Base-by-base conservation (phyloP, 495 filamentous ascomycete species). In the Oidiodendron maius region DNA sequence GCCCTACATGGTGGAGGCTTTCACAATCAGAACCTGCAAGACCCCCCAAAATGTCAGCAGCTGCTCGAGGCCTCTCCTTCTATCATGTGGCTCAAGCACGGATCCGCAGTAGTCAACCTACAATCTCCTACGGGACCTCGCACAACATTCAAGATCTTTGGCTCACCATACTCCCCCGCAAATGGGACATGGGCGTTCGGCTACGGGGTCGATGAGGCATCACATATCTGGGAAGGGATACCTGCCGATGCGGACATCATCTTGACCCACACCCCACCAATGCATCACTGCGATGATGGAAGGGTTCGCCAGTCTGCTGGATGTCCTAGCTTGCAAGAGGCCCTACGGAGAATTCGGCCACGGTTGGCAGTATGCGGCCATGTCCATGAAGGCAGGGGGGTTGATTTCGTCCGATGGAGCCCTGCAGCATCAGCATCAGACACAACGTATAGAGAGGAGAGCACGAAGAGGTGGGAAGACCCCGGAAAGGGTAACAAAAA, bases 341-440 rank as follows among this genome's bases (percentile, higher is more conserved):
- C 86, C 40, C 57, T 89, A 24, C 88, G 85, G 79, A 73, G 81
- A 15, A 77, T 94, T 3, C 78, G 84, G n/a, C 93, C 91, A 11
- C 67, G 68, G 15, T 66, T 96, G 5, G 90, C 95, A 61, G 77
- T 96, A 36, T 96, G 89, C 59, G 93, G 91, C 1, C 93, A 97
- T 64, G 72, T 96, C 34, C 93, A 97, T 61, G 80, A 76, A 21
- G 75, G 69, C 6, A 62, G 78, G 40, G 82, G 81, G 1, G 79
- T 71, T 10, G 71, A 82, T 56, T 65, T 75, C 3, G 65, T 86
- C 9, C 64, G 60, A 20, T 87, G 83, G 83, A 69, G 75, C 50
- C 59, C 70, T 13, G 49, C 28, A 15, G n/a, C n/a, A n/a, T n/a
- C n/a, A n/a, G 34, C 21, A 16, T 52, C 52, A 35, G 55, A 51